Evolutionary conservation across 805 yeast genomes (phyloP), one percentile per base, ranked within the genome.

Genomic region (Wickerhamiella sorbophila): DNA sequence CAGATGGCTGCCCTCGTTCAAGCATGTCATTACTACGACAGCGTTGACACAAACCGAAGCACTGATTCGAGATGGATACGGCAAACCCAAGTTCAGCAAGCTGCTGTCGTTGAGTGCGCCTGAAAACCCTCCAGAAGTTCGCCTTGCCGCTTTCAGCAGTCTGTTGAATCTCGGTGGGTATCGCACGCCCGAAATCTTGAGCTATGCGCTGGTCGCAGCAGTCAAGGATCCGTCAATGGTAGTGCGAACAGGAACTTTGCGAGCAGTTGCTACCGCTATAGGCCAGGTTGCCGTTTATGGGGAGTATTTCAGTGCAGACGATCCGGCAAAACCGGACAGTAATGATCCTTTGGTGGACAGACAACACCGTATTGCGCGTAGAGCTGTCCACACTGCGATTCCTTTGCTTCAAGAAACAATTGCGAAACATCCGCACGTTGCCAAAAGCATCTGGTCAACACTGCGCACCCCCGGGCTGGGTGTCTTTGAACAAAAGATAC

Each of bases 1-100:
- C 53, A 76, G 72, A 34, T 85, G 93, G 93, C 67, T 79, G 5
- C 88, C 95, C 1, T 78, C 94, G 0, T 75, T 72, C 47, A 78
- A 75, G 40, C 57, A 70, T 44, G 47, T 68, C 31, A 63, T 82
- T 32, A 68, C 86, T 15, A 59, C 66, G 21, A 63, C 73, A 4
- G 73, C 86, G 22, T 50, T 86, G 18, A 59, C 62, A 32, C 77
- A 74, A 48, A 81, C 79, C 48, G 67, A 81, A 33, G 58, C 65
- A 31, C 60, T 91, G 33, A 75, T 79, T 0, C 58, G 70, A 10
- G 62, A 64, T 16, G 84, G 85, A 0, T 58, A 75, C 8, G 63
- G 72, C 18, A 60, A 64, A 4, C 56, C 79, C 9, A 55, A 73
- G 18, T 66, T 75, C 46, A 70, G 72, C 48, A 78, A 78, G 44